These are phyloP conservation scores for Mycena rosella DNA, from an alignment of 768 basidiomycete species.

Conservation along the genomic window DNA sequence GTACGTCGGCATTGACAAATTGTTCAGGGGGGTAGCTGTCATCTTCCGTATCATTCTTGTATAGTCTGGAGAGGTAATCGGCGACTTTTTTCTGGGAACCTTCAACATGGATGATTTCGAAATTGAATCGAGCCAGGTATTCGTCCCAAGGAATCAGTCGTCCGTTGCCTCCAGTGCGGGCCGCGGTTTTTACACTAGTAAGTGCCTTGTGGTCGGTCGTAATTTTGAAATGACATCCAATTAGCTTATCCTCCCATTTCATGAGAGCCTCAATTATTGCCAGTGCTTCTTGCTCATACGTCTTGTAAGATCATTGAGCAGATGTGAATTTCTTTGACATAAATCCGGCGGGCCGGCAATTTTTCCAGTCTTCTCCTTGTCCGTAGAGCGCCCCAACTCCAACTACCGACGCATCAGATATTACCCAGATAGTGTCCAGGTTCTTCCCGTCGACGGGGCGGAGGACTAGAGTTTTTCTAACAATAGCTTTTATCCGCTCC, in stretches of 20 bases:
- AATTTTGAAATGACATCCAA: constrained; percentile 24
- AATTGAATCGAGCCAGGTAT: background rate
- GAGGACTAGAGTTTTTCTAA: background rate
- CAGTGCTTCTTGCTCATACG: constrained; percentile 36
- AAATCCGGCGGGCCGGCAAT: constrained; percentile 12
- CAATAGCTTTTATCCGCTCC: background rate
- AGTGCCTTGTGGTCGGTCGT: too few species aligned
- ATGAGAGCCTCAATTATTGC: constrained; percentile 35
- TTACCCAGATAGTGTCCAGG: background rate
- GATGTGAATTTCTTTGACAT: constrained; percentile 6
- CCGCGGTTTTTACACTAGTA: too few species aligned
- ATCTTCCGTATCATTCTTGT: background rate
- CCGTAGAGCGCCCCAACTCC: too few species aligned
- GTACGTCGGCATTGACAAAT: background rate
- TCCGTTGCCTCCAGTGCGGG: too few species aligned
- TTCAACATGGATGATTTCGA: background rate
- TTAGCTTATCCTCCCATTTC: too few species aligned
- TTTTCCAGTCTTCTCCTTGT: background rate
- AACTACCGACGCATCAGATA: too few species aligned
- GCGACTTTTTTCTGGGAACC: background rate
- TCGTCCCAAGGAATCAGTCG: too few species aligned
- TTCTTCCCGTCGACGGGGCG: background rate
- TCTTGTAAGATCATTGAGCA: constrained; percentile 21
- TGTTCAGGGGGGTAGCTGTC: background rate
- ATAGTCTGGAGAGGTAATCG: background rate